These are phyloP conservation scores for Ophiostoma ips DNA, from an alignment of 2,329 filamentous ascomycete genomes.

Conservation along the genomic window DNA sequence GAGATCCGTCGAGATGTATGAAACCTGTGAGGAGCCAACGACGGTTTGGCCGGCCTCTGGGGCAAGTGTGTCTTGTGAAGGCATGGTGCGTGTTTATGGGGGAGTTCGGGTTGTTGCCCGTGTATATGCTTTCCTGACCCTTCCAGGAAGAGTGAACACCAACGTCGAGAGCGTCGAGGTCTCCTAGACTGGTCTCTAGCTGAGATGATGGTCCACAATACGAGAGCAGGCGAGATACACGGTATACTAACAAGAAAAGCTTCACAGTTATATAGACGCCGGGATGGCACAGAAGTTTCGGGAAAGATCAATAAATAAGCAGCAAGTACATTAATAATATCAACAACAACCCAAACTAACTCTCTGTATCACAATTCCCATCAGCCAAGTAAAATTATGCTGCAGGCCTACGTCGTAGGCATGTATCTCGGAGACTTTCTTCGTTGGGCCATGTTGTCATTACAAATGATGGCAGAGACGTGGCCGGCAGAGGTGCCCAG, in stretches of 20 bases:
- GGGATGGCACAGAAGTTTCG: neutral
- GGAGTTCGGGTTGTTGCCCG: neutral
- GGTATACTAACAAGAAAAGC: neutral
- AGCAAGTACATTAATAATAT: neutral
- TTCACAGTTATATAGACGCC: too few species aligned
- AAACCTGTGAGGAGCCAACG: slow-evolving; percentile 7
- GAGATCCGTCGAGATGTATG: slow-evolving; percentile 8
- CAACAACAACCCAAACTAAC: neutral
- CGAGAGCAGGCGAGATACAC: neutral
- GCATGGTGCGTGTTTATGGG: neutral
- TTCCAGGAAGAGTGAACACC: too few species aligned
- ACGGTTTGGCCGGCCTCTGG: neutral
- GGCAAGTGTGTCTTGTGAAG: neutral
- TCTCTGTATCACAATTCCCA: neutral
- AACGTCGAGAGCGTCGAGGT: too few species aligned
- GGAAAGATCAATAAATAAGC: neutral
- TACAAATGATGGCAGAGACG: neutral
- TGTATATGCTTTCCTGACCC: too few species aligned
- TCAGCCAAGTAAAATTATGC: neutral
- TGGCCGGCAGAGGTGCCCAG: too few species aligned
- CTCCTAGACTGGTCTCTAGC: too few species aligned
- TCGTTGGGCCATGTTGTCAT: neutral
- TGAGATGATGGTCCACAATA: too few species aligned
- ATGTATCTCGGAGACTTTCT: neutral
- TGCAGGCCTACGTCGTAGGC: neutral